phyloP scores from a whole-genome alignment of 495 filamentous ascomycete genomes.

The Hypoxylon fuscum region DNA sequence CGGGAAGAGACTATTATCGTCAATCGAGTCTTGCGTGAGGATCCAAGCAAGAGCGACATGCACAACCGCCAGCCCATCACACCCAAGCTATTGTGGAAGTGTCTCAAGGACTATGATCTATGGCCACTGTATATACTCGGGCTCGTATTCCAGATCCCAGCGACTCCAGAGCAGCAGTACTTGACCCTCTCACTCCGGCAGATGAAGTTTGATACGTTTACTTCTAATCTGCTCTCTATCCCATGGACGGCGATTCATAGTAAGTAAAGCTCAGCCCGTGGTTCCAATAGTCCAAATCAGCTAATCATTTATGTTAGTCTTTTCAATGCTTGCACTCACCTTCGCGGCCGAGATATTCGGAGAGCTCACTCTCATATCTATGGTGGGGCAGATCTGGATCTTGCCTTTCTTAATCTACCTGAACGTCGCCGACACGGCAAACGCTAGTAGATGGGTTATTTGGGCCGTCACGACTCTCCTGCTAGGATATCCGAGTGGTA shows the following conservation, averaged over 20 bases:
- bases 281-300: not conserved
- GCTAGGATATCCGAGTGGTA: conserved; percentile 65
- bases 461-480: conserved; percentile 67
- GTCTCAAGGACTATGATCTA: conserved; percentile 75
- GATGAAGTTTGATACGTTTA: conserved; percentile 72
- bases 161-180: conserved; percentile 64
- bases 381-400: conserved; percentile 59
- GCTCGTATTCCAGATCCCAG: conserved; percentile 67
- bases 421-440: conserved; percentile 52
- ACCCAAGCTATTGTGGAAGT: conserved; percentile 65
- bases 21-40: conserved; percentile 75
- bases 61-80: conserved; percentile 70
- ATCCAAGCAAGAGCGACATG: conserved; percentile 72
- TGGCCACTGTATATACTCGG: conserved; percentile 79
- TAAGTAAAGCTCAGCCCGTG: conserved; percentile 22
- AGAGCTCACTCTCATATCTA: conserved; percentile 55
- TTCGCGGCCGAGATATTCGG: conserved; percentile 58
- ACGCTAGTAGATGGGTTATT: conserved; percentile 58
- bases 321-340: conserved; percentile 55
- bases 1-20: conserved; percentile 74
- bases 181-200: conserved; percentile 70
- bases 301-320: conserved; percentile 37
- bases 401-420: conserved; percentile 65
- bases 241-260: conserved; percentile 47
- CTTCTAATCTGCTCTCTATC: conserved; percentile 64